A percentile compares a stretch with the other conserved stretches of the same genome.
These are phyloP conservation scores for Pythium grandisporangium DNA, from an alignment of 352 stramenopile genomes.

Conservation along the genomic window DNA sequence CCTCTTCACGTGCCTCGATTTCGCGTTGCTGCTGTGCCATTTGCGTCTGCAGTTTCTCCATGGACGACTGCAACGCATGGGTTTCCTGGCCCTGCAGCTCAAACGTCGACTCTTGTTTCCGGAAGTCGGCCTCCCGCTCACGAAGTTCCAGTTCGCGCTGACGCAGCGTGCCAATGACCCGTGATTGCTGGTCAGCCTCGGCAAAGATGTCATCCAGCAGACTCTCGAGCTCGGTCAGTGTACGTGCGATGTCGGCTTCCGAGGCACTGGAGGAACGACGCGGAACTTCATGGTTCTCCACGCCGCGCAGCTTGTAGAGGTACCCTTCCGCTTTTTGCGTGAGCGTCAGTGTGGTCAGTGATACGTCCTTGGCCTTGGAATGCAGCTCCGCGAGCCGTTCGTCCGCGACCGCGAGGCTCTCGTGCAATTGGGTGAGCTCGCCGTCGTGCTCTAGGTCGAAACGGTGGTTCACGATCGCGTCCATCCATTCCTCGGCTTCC, in stretches of 20 bases:
- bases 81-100: slow-evolving; percentile 9
- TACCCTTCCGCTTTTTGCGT: slow-evolving; percentile 8
- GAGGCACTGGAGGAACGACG: slow-evolving; percentile 7
- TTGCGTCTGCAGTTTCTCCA: neutral
- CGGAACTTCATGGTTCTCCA: slow-evolving; percentile 1
- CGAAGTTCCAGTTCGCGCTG: slow-evolving; percentile 13
- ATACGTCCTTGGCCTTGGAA: slow-evolving; percentile 8
- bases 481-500: slow-evolving; percentile 59
- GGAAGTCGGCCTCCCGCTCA: slow-evolving; percentile 6
- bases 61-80: neutral
- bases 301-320: slow-evolving; percentile 12
- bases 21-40: neutral
- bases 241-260: slow-evolving; percentile 20
- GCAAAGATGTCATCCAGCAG: slow-evolving; percentile 45
- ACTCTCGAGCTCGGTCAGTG: slow-evolving; percentile 34
- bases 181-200: slow-evolving; percentile 36
- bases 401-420: slow-evolving; percentile 27
- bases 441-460: slow-evolving; percentile 46
- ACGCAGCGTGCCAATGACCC: slow-evolving; percentile 24
- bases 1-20: neutral
- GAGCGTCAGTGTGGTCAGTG: neutral
- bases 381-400: slow-evolving; percentile 9
- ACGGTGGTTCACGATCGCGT: slow-evolving; percentile 51
- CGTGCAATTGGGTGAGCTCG: slow-evolving; percentile 23
- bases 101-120: slow-evolving; percentile 20